Evolutionary conservation across 495 filamentous ascomycete genomes (phyloP).

Genomic region (Penicillium paradoxum): DNA sequence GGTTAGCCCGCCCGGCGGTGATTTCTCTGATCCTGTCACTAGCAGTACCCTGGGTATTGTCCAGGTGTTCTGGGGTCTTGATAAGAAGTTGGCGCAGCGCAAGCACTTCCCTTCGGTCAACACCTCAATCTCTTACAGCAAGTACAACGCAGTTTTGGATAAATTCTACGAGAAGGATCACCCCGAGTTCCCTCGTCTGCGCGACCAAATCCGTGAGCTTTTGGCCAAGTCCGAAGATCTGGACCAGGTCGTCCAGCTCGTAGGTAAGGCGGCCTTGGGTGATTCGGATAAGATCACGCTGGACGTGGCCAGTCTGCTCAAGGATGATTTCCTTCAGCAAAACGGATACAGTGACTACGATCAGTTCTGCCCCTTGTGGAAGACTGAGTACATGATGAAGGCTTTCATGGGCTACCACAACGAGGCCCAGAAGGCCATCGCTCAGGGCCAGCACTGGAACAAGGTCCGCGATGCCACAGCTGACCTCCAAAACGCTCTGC

Average conservation of each 20-base stretch:
- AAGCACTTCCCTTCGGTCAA: slow-evolving; percentile 99
- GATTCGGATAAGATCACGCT: slow-evolving; percentile 98
- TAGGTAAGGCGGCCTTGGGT: slow-evolving; percentile 93
- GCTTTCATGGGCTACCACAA: slow-evolving; percentile 97
- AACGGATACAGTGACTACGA: slow-evolving; percentile 99
- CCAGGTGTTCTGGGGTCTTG: slow-evolving; percentile 98
- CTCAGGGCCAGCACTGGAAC: slow-evolving; percentile 81
- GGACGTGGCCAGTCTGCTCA: slow-evolving; percentile 84
- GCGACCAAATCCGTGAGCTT: slow-evolving; percentile 88
- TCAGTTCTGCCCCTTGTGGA: slow-evolving; percentile 98
- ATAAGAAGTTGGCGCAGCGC: slow-evolving; percentile 97
- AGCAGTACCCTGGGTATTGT: slow-evolving; percentile 93
- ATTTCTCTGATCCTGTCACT: slow-evolving; percentile 99
- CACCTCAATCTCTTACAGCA: slow-evolving; percentile 92
- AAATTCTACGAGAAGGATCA: slow-evolving; percentile 89
- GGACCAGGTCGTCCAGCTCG: slow-evolving; percentile 97
- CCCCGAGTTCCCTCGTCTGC: slow-evolving; percentile 88
- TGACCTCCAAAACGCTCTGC: slow-evolving; percentile 75
- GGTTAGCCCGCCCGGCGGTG: slow-evolving; percentile 94
- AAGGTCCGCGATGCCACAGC: slow-evolving; percentile 88
- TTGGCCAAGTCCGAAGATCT: slow-evolving; percentile 93
- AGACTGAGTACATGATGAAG: slow-evolving; percentile 99
- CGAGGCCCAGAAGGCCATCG: slow-evolving; percentile 91
- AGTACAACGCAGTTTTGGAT: slow-evolving; percentile 84
- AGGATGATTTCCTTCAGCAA: slow-evolving; percentile 99